phyloP scores from a whole-genome alignment of 768 basidiomycete species.

The Sarcodon sp. region DNA sequence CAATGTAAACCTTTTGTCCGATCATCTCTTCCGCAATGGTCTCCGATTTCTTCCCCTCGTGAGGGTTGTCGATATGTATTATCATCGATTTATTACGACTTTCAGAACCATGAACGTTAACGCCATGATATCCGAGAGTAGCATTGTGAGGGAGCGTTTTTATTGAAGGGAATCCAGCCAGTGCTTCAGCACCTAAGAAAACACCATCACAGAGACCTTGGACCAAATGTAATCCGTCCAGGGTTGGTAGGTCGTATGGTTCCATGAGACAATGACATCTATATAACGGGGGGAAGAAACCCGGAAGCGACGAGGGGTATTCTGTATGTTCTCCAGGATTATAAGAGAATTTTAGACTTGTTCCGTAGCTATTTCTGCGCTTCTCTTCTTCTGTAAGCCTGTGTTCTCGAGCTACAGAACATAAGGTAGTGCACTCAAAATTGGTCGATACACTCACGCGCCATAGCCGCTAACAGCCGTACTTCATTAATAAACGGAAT shows the following conservation, averaged over 20 bases:
- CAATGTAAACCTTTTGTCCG: constrained; percentile 64
- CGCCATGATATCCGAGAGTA: constrained; percentile 70
- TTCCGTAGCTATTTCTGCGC: constrained; percentile 63
- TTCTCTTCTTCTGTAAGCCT: constrained; percentile 67
- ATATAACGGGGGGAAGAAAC: constrained; percentile 85
- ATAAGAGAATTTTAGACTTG: constrained; percentile 70
- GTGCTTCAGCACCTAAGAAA: constrained; percentile 67
- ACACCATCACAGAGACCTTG: constrained; percentile 86
- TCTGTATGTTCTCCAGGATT: constrained; percentile 44
- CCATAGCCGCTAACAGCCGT: constrained; percentile 74
- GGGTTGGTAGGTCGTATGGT: constrained; percentile 78
- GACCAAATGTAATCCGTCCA: constrained; percentile 75
- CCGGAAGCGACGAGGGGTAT: constrained; percentile 88
- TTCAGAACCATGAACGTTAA: constrained; percentile 88
- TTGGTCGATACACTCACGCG: constrained; percentile 30
- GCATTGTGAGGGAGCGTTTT: constrained; percentile 77
- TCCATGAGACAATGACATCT: constrained; percentile 73
- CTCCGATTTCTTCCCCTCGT: constrained; percentile 53
- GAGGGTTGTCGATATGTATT: constrained; percentile 66
- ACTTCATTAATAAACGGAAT: constrained; percentile 92
- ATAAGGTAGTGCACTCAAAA: constrained; percentile 1
- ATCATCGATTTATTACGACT: constrained; percentile 91
- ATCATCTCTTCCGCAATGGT: constrained; percentile 67
- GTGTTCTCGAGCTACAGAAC: constrained; percentile 54
- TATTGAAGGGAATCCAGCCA: constrained; percentile 95